A percentile compares a stretch with the other conserved stretches of the same genome.
These are phyloP conservation scores for Tricladium varicosporioides DNA, from an alignment of 2,329 filamentous ascomycete genomes.

Conservation along the genomic window DNA sequence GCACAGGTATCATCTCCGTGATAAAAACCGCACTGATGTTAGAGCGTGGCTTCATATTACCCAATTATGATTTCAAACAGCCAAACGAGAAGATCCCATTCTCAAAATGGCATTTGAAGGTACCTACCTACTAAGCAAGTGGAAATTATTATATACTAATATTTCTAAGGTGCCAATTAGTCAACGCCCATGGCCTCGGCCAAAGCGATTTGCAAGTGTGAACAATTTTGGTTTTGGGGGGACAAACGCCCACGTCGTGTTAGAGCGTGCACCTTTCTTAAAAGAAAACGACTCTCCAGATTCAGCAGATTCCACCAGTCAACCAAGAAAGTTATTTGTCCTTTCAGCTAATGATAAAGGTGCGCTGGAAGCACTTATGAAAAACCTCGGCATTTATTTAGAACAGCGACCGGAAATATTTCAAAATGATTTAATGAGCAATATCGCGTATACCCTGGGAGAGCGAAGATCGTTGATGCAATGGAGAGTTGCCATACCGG, in stretches of 20 bases:
- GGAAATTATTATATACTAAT: not conserved
- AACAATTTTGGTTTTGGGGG: conserved; percentile 39
- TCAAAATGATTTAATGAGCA: conserved; percentile 31
- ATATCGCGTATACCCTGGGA: conserved; percentile 31
- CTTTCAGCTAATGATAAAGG: conserved; percentile 29
- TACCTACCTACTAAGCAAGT: conserved; percentile 10
- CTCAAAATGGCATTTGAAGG: conserved; percentile 39
- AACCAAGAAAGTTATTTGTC: conserved; percentile 33
- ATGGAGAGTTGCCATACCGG: conserved; percentile 28
- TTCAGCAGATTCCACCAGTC: conserved; percentile 12
- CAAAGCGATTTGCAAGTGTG: conserved; percentile 47
- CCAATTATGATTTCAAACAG: conserved; percentile 35
- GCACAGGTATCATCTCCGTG: conserved; percentile 24
- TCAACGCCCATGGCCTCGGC: conserved; percentile 28
- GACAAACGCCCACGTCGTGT: conserved; percentile 39
- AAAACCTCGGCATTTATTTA: conserved; percentile 29
- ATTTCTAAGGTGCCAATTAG: conserved; percentile 28
- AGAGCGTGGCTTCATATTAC: conserved; percentile 30
- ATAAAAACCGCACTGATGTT: conserved; percentile 33
- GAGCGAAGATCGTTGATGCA: conserved; percentile 28
- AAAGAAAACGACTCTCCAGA: conserved; percentile 25
- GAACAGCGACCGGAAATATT: conserved; percentile 32
- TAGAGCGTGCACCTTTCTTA: conserved; percentile 30
- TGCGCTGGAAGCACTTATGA: conserved; percentile 28
- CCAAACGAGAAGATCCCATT: conserved; percentile 39